These are phyloP conservation scores for Neurospora sp. DNA, from an alignment of 495 filamentous ascomycete genomes.

Conservation along the genomic window DNA sequence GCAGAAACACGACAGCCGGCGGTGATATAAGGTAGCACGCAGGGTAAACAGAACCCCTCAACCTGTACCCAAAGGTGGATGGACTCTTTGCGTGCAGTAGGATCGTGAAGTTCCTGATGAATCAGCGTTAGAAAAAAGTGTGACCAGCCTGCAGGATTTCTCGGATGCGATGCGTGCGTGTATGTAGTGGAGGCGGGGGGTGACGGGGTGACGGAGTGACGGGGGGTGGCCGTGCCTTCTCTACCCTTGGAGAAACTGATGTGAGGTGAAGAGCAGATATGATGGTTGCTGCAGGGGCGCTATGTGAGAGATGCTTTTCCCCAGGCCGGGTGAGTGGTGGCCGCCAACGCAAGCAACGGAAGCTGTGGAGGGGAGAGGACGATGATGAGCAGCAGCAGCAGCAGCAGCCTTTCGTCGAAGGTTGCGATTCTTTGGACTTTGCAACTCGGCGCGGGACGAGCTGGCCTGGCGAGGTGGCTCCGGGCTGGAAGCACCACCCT, in stretches of 20 bases:
- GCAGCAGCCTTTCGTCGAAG: not conserved
- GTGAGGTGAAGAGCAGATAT: constrained; percentile 1
- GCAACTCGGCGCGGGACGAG: not conserved
- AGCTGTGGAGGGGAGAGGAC: not conserved
- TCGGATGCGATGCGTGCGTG: constrained; percentile 19
- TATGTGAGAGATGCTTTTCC: constrained; percentile 1
- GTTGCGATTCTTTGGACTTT: not conserved
- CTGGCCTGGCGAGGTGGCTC: not conserved
- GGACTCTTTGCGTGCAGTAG: constrained; percentile 1
- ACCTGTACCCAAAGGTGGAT: not conserved
- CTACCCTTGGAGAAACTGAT: not conserved
- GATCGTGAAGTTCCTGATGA: constrained; percentile 14
- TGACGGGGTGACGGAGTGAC: constrained; percentile 3
- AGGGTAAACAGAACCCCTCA: not conserved
- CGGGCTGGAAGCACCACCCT: not conserved
- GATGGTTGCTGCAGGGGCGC: constrained; percentile 6
- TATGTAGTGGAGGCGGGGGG: constrained; percentile 11
- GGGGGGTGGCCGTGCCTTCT: constrained; percentile 1
- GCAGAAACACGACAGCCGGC: not conserved
- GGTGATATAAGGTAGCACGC: not conserved
- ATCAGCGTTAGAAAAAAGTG: constrained; percentile 21
- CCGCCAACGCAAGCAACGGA: not conserved
- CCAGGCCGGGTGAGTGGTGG: constrained; percentile 14
- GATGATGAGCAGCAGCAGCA: not conserved
- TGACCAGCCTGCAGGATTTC: constrained; percentile 25